Evolutionary conservation across 139 green algal species (phyloP), one percentile per base, ranked within the genome.

Genomic region (Eudorina sp.): DNA sequence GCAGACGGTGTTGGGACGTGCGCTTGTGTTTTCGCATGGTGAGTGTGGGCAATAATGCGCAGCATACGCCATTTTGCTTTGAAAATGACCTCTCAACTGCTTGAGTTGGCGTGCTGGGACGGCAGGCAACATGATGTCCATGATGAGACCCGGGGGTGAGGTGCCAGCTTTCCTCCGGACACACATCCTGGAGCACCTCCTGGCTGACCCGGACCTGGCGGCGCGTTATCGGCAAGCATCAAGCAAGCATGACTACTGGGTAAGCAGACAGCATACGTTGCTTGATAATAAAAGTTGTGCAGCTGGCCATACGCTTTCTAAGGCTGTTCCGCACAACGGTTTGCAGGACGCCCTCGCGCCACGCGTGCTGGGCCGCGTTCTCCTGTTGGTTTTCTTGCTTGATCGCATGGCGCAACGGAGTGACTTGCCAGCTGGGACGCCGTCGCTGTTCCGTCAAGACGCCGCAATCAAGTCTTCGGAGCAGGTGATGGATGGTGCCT

Each of bases 361-460:
- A 27, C 60, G 95, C 21, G 83, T 98, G 41, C 78, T 98, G 25
- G 96, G 96, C 81, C 94, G 95, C 23, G 89, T 97, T 41, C 92
- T 98, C 84, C 92, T 97, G 84, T 86, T 98, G 53, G 94, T 96
- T 18, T 85, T 96, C 58, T 92, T 98, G 40, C 90, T 98, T 73
- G 96, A 98, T 91, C 76, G 83, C 18, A 5, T 72, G 53, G 51
- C 31, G 38, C 55, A 72, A 40, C 43, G 60, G 36, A 23, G 31
- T 2, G 43, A 74, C 16, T 82, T 93, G 51, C 91, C 90, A 0
- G 31, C 69, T 11, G 85, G 85, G 13, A 83, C 91, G 29, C 94
- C 94, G 1, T 87, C 96, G 46, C 89, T 97, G 34, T 97, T 97
- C 90, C 76, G 55, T 19, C 38, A 82, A 1, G 84, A 92, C 19